Conservation (phyloP, 768 basidiomycete genomes). For the Phylloporus scabripes region DNA sequence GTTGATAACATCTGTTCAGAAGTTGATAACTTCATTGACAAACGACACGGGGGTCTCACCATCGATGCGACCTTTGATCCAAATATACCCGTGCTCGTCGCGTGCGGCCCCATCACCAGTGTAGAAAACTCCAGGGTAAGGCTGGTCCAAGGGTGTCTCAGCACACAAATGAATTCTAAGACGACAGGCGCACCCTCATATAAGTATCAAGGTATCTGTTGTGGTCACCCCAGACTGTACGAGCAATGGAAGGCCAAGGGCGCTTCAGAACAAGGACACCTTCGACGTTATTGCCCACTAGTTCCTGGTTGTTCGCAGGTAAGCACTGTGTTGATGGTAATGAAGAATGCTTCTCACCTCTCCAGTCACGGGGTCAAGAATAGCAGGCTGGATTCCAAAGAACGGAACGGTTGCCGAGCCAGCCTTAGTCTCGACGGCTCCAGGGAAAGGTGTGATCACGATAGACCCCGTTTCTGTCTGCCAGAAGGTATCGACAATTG, state of each 20-base stretch:
- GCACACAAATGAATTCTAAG: slow-evolving; percentile 36
- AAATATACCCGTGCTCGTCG: slow-evolving; percentile 94
- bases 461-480: slow-evolving; percentile 99
- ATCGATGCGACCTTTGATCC: slow-evolving; percentile 98
- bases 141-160: slow-evolving; percentile 32
- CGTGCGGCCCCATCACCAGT: slow-evolving; percentile 97
- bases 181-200: slow-evolving; percentile 42
- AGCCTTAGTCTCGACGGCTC: slow-evolving; percentile 93
- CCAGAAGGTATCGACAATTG: slow-evolving; percentile 94
- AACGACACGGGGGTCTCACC: slow-evolving; percentile 42
- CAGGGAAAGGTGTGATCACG: slow-evolving; percentile 92
- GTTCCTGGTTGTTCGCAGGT: slow-evolving; percentile 35
- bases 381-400: slow-evolving; percentile 87
- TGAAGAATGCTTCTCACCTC: slow-evolving; percentile 34
- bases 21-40: not conserved
- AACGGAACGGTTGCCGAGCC: slow-evolving; percentile 97
- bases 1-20: slow-evolving; percentile 80
- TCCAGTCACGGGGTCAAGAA: slow-evolving; percentile 82
- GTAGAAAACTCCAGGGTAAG: slow-evolving; percentile 89
- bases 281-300: slow-evolving; percentile 80
- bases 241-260: slow-evolving; percentile 95
- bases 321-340: not conserved
- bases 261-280: slow-evolving; percentile 82
- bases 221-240: slow-evolving; percentile 90
- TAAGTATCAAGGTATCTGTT: slow-evolving; percentile 77